These are phyloP conservation scores for Zanthoxylum bungeanum DNA, from an alignment of 345 rosid genomes.

Conservation along the genomic window DNA sequence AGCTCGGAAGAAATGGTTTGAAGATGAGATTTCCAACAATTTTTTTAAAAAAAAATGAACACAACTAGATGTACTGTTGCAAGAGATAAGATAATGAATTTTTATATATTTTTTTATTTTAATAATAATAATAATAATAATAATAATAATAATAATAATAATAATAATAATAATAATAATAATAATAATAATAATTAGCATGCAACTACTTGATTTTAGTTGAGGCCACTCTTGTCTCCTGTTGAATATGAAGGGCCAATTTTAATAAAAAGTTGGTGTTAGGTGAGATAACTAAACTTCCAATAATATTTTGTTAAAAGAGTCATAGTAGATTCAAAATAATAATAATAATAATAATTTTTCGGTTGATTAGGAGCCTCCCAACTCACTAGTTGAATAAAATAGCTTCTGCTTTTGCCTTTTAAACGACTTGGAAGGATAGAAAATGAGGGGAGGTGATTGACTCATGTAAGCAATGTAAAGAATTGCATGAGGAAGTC, in stretches of 20 bases:
- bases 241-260: slow-evolving; percentile 22
- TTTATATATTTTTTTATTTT: not conserved
- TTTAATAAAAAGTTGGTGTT: not conserved
- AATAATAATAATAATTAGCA: not conserved
- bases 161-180: no score
- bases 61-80: not conserved
- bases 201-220: slow-evolving; percentile 6
- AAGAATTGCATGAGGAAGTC: not conserved
- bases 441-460: not conserved
- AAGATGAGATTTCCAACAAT: no score
- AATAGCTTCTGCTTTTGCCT: not conserved
- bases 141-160: not conserved
- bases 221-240: slow-evolving; percentile 22
- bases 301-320: not conserved
- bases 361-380: not conserved
- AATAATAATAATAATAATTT: not conserved
- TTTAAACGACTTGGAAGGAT: not conserved
- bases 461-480: not conserved
- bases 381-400: not conserved
- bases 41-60: no score
- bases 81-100: not conserved
- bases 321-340: no score
- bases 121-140: no score
- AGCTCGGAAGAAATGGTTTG: no score
- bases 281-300: slow-evolving; percentile 15